Percentiles rank a stretch among this genome's conserved stretches.
Evolutionary conservation across 164 flowering plant species (phyloP).

Genomic region (Dillenia suffruticosa): DNA sequence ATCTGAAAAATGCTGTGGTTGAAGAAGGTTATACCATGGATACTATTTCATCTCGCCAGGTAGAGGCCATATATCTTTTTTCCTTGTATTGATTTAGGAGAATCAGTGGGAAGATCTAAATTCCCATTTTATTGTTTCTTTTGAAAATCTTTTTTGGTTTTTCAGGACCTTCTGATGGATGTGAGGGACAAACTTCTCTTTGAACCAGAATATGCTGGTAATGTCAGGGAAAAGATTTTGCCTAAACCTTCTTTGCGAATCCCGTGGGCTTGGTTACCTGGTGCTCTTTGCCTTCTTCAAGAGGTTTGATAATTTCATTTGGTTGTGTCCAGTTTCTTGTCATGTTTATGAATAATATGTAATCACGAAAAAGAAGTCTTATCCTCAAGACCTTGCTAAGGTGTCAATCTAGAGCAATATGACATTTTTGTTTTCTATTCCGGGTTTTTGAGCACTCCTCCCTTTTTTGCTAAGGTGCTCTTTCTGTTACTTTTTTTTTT

Average conservation of each 20-base stretch:
- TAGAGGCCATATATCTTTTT: constrained; percentile 14
- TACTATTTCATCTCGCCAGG: constrained; percentile 75
- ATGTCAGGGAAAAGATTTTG: constrained; percentile 67
- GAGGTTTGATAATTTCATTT: constrained; percentile 50
- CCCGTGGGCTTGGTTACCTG: constrained; percentile 93
- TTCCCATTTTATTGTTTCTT: not conserved
- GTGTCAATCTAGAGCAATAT: no score
- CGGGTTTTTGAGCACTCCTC: no score
- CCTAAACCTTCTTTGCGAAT: constrained; percentile 81
- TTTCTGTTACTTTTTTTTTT: not conserved
- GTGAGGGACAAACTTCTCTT: constrained; percentile 95
- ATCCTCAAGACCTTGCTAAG: no score
- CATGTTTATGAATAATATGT: not conserved
- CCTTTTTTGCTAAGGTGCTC: no score
- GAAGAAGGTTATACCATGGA: constrained; percentile 93
- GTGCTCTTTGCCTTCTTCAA: constrained; percentile 93
- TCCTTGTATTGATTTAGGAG: not conserved
- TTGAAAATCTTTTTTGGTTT: constrained; percentile 4
- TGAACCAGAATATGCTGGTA: constrained; percentile 96
- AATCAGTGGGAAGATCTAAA: not conserved
- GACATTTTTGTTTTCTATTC: no score
- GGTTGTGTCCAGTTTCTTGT: not conserved
- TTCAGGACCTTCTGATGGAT: constrained; percentile 85
- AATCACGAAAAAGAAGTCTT: not conserved
- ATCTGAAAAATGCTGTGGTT: constrained; percentile 61